phyloP scores from a whole-genome alignment of 2,329 filamentous ascomycete genomes.

The Pyrenophora seminiperda region DNA sequence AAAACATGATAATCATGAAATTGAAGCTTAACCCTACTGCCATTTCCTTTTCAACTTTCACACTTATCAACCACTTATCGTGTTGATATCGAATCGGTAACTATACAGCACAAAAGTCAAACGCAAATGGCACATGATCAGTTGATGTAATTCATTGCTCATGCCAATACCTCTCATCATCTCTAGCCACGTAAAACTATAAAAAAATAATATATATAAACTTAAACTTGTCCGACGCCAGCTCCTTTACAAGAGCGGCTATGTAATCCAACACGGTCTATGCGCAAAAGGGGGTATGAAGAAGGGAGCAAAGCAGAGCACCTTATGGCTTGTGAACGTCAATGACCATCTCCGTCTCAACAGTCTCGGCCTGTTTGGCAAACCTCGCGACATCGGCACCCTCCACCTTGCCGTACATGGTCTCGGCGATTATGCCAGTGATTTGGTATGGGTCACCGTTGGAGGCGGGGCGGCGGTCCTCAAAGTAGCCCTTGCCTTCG shows the following conservation, averaged over 20 bases:
- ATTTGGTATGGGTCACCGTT: conserved; percentile 89
- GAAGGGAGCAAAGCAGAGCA: conserved; percentile 1
- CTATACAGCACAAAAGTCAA: too few species aligned
- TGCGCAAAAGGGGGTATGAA: conserved; percentile 20
- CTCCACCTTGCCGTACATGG: conserved; percentile 59
- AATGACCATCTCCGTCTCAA: conserved; percentile 45
- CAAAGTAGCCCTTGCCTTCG: conserved; percentile 94
- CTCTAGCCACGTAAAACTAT: background rate
- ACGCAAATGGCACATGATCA: too few species aligned
- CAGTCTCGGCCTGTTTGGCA: conserved; percentile 39
- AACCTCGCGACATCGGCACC: conserved; percentile 54
- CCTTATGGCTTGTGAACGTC: conserved; percentile 35
- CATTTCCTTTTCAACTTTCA: too few species aligned
- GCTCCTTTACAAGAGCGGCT: background rate
- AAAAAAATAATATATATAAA: background rate
- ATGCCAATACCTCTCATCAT: background rate
- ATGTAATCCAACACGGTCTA: conserved; percentile 3
- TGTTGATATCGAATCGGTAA: too few species aligned
- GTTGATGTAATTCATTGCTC: background rate
- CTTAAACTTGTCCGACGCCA: background rate
- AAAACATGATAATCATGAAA: too few species aligned
- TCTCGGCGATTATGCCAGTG: conserved; percentile 80
- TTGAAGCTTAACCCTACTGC: too few species aligned
- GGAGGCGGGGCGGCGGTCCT: conserved; percentile 70
- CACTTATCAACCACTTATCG: too few species aligned